phyloP scores from a whole-genome alignment of 352 stramenopile species.

The Phytopythium cucurbitacearum region DNA sequence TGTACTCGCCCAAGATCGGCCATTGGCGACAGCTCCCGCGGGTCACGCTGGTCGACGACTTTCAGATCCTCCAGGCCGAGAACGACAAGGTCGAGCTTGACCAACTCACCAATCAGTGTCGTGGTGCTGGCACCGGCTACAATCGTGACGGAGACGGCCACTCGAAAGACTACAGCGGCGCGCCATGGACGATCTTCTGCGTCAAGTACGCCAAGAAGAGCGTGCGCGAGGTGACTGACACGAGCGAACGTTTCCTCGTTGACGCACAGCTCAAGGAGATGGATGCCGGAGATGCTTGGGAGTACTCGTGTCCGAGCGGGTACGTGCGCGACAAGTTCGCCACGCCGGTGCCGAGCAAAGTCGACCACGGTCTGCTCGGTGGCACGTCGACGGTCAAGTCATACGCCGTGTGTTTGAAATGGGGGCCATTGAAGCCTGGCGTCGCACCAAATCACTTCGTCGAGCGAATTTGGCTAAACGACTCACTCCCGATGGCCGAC shows the following conservation, averaged over 20 bases:
- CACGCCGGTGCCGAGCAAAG: conserved; percentile 29
- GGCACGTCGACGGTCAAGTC: conserved; percentile 19
- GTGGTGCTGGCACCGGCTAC: conserved; percentile 16
- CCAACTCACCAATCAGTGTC: conserved; percentile 23
- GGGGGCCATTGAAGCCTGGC: conserved; percentile 8
- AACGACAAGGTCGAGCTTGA: conserved; percentile 20
- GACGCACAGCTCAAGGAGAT: conserved; percentile 35
- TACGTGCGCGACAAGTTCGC: conserved; percentile 24
- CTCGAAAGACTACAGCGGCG: conserved; percentile 37
- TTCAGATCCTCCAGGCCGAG: conserved; percentile 26
- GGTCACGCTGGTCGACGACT: conserved; percentile 27
- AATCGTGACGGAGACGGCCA: conserved; percentile 38
- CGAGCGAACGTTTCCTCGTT: conserved; percentile 12
- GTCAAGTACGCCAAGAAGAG: conserved; percentile 21
- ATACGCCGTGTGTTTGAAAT: conserved; percentile 36
- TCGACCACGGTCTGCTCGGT: conserved; percentile 27
- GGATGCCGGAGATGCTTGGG: conserved; percentile 19
- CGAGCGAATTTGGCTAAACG: conserved; percentile 36
- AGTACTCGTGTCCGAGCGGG: conserved; percentile 15
- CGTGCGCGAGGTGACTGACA: conserved; percentile 23
- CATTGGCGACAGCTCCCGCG: conserved; percentile 23
- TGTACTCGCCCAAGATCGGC: conserved; percentile 17
- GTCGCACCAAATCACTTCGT: conserved; percentile 23
- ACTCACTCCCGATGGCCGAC: conserved; percentile 24
- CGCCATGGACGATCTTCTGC: conserved; percentile 45